phyloP scores from a whole-genome alignment of 371 early-diverging fungal species.

The Mycotypha africana region DNA sequence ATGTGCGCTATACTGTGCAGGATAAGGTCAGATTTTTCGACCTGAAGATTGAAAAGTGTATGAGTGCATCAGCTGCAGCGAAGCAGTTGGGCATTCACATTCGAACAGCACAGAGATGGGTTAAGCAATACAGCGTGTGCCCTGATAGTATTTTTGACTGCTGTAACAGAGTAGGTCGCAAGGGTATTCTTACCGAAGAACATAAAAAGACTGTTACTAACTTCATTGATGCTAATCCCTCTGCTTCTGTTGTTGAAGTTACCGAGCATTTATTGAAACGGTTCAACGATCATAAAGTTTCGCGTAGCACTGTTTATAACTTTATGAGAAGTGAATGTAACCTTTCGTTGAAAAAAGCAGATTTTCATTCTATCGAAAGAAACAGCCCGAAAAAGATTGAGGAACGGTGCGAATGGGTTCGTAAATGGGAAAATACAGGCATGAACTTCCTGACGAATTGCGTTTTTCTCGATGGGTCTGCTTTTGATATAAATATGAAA shows the following conservation, averaged over 20 bases:
- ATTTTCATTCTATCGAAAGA: neutral
- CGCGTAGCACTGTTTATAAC: neutral
- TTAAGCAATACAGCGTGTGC: conserved; percentile 2
- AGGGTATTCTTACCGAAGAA: conserved; percentile 4
- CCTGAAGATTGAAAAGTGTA: conserved; percentile 16
- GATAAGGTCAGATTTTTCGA: conserved; percentile 8
- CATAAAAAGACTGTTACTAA: conserved; percentile 6
- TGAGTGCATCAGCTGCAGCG: conserved; percentile 10
- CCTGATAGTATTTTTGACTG: conserved; percentile 11
- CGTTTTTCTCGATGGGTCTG: conserved; percentile 14
- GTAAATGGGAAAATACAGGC: conserved; percentile 11
- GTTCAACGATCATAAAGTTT: neutral
- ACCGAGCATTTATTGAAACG: neutral
- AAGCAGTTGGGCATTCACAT: conserved; percentile 26
- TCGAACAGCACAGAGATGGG: conserved; percentile 12
- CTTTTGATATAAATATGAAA: conserved; percentile 18
- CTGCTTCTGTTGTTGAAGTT: neutral
- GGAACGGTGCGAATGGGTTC: conserved; percentile 3
- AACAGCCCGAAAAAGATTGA: neutral
- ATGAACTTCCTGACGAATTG: conserved; percentile 12
- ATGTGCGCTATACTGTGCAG: conserved; percentile 10
- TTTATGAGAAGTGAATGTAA: neutral
- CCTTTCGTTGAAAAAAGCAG: neutral
- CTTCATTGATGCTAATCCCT: conserved; percentile 1
- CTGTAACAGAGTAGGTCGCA: conserved; percentile 3